phyloP scores from a whole-genome alignment of 108 stramenopile genomes.

The Cyclotella distinguenda region DNA sequence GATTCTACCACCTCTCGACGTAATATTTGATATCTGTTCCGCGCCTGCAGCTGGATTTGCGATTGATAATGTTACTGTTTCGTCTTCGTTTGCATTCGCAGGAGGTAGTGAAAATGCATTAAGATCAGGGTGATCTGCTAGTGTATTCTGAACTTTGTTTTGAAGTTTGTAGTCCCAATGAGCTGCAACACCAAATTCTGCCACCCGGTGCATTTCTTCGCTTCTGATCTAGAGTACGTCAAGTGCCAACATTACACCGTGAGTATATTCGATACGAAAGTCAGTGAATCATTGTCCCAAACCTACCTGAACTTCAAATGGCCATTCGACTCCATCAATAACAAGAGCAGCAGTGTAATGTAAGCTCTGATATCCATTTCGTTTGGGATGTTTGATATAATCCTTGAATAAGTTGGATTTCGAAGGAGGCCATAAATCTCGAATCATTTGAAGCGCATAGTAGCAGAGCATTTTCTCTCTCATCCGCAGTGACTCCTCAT shows the following conservation, averaged over 20 bases:
- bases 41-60: slow-evolving; percentile 6
- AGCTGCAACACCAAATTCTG: slow-evolving; percentile 86
- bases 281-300: not conserved
- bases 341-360: slow-evolving; percentile 78
- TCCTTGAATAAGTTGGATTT: slow-evolving; percentile 65
- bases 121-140: not conserved
- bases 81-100: not conserved
- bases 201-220: slow-evolving; percentile 82
- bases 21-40: not conserved
- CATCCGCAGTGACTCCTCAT: slow-evolving; percentile 45
- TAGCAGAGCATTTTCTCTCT: slow-evolving; percentile 74
- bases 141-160: slow-evolving; percentile 13
- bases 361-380: slow-evolving; percentile 90
- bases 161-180: slow-evolving; percentile 81
- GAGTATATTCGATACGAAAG: no score
- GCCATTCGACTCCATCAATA: slow-evolving; percentile 56
- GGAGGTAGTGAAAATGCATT: slow-evolving; percentile 20
- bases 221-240: slow-evolving; percentile 53
- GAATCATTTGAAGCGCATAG: slow-evolving; percentile 58
- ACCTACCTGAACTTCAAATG: slow-evolving; percentile 78
- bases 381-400: slow-evolving; percentile 84
- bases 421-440: slow-evolving; percentile 63
- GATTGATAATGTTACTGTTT: not conserved
- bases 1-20: slow-evolving; percentile 36
- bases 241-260: not conserved